Evolutionary conservation across 2,329 filamentous ascomycete species (phyloP).

Genomic region (Ceratocystis lukuohia): DNA sequence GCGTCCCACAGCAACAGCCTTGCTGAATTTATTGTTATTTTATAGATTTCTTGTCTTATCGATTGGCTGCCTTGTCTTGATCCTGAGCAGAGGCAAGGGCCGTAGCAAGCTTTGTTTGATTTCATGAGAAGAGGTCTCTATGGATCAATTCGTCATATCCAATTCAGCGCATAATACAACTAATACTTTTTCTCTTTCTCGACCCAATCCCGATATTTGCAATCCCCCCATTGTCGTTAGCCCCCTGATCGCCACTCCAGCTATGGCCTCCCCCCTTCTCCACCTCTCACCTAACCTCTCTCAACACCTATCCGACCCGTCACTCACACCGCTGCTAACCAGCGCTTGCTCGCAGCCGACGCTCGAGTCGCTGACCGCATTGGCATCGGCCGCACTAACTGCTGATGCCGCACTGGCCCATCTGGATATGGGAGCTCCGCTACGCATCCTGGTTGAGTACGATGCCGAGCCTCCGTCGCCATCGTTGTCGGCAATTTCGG

Average conservation of each 20-base stretch:
- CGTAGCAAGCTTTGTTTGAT: too few relatives aligned
- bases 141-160: too few relatives aligned
- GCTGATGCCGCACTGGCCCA: slow-evolving; percentile 40
- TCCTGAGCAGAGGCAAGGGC: too few relatives aligned
- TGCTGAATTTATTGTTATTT: too few relatives aligned
- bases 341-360: slow-evolving; percentile 34
- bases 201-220: neutral
- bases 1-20: too few relatives aligned
- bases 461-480: slow-evolving; percentile 7
- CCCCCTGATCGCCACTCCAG: neutral
- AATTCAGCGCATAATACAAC: too few relatives aligned
- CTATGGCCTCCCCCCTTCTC: slow-evolving; percentile 13
- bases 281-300: slow-evolving; percentile 23
- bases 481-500: neutral
- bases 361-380: slow-evolving; percentile 37
- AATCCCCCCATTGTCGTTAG: neutral
- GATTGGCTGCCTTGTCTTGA: too few relatives aligned
- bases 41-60: too few relatives aligned
- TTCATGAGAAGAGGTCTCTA: too few relatives aligned
- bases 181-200: neutral
- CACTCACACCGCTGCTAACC: slow-evolving; percentile 44
- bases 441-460: slow-evolving; percentile 44
- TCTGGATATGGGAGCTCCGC: slow-evolving; percentile 39
- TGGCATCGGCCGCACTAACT: slow-evolving; percentile 40
- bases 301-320: slow-evolving; percentile 44